Evolutionary conservation across 2,329 filamentous ascomycete genomes (phyloP).

Genomic region (Ophiostoma ulmi): DNA sequence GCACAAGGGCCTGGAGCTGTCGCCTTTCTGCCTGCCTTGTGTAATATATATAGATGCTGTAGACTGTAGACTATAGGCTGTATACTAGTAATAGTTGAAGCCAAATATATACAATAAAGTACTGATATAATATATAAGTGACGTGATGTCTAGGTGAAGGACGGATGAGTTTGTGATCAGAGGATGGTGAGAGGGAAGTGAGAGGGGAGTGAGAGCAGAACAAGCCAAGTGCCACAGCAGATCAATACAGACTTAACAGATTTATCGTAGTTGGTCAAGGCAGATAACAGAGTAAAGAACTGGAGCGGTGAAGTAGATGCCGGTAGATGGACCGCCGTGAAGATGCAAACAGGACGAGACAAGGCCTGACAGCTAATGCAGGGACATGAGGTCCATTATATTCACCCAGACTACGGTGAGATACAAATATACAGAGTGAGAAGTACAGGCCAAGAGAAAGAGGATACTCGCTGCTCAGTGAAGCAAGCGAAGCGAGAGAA

Average conservation of each 20-base stretch:
- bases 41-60: background rate
- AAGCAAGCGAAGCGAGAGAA: background rate
- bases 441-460: background rate
- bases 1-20: background rate
- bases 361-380: background rate
- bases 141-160: background rate
- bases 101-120: background rate
- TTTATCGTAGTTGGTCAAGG: background rate
- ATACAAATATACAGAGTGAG: background rate
- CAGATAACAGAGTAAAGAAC: background rate
- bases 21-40: slow-evolving; percentile 1
- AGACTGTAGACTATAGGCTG: no score
- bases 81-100: background rate
- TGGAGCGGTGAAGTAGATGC: background rate
- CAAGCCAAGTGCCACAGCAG: background rate
- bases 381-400: background rate
- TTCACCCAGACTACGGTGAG: background rate
- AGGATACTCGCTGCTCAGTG: background rate
- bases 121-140: background rate
- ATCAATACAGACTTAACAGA: background rate
- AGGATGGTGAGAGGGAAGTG: background rate
- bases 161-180: background rate
- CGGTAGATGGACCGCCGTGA: background rate
- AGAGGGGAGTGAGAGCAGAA: background rate
- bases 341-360: slow-evolving; percentile 8